Base-by-base conservation (phyloP, 805 yeast genomes). In the Metschnikowia lachancei region DNA sequence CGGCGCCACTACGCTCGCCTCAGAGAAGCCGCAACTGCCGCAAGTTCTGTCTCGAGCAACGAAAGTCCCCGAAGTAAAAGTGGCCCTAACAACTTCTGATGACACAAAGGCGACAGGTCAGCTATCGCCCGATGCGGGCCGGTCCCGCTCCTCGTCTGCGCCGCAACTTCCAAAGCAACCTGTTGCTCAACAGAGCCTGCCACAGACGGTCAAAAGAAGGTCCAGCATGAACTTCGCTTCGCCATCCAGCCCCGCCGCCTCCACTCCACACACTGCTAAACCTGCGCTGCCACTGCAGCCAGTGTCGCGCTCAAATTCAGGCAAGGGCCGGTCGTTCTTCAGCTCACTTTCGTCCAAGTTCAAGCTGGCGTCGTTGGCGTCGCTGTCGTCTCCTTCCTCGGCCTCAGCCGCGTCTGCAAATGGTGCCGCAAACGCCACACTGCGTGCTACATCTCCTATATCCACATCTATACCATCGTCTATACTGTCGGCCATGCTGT, bases 321-420 rank as follows among this genome's bases (percentile, higher is more conserved):
- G 52, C 17, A 39, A 38, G 14, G 42, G 53, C n/a, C 43, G 48
- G 17, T 47, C 71, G 2, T 39, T 72, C 4, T 69, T 72, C 54
- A 63, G 70, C 45, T 67, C 74, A 12, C 40, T 72, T 13, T 70
- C 75, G 3, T 65, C 74, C 9, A 71, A 71, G 46, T 71, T 71
- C 53, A 69, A 69, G 47, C 60, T 64, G 42, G 28, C 39, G 16
- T 39, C 48, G n/a, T 40, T 36, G 7, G 39, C 45, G 19, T 31
- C 54, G 9, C 36, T 34, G 5, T 40, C 46, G 19, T 31, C 54
- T 8, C 33, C 47, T 1, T 36, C 35, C 4, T 13, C 44, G 31
- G 30, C 41, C 9, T 36, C 46, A 7, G 16, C 38, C 13, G 12
- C 46, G 12, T 36, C 46, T 10, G 20, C 38, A 9, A 13, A 41